phyloP scores from a whole-genome alignment of 2,329 filamentous ascomycete species.

The Knufia petricola region DNA sequence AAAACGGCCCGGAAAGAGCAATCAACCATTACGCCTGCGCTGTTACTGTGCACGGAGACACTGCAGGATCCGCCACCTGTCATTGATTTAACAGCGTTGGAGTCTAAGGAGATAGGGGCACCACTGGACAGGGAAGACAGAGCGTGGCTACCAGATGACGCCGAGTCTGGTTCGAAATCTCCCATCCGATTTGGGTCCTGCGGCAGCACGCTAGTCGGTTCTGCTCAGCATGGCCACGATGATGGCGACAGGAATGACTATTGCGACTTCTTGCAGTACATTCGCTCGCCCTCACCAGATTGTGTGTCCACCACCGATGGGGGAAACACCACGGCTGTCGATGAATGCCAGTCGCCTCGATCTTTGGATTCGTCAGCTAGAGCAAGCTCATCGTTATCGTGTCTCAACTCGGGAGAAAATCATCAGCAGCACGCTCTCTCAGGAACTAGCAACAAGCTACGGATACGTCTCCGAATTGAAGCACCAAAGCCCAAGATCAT shows the following conservation, averaged over 20 bases:
- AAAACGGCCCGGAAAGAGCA: neutral
- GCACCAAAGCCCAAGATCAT: too few relatives aligned
- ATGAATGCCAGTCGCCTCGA: conserved; percentile 2
- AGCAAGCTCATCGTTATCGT: too few relatives aligned
- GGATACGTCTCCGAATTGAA: too few relatives aligned
- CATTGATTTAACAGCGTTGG: neutral
- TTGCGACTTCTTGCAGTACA: neutral
- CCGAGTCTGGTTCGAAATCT: neutral
- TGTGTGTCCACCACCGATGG: neutral
- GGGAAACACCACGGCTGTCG: neutral
- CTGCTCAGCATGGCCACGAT: conserved; percentile 10
- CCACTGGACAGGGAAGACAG: too few relatives aligned
- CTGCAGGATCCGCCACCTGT: neutral
- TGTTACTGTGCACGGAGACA: neutral
- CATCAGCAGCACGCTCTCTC: too few relatives aligned
- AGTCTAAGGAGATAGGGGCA: too few relatives aligned
- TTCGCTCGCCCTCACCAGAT: neutral
- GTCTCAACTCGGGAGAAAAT: too few relatives aligned
- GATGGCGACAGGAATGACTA: too few relatives aligned
- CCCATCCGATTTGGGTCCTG: neutral
- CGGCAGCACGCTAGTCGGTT: neutral
- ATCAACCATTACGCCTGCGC: neutral
- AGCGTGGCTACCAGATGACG: too few relatives aligned
- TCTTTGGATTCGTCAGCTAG: too few relatives aligned
- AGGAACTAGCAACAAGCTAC: too few relatives aligned